A percentile compares a stretch with the other conserved stretches of the same genome.
Evolutionary conservation across 306 rosid species (phyloP).

Genomic region (Citrullus mucosospermus): DNA sequence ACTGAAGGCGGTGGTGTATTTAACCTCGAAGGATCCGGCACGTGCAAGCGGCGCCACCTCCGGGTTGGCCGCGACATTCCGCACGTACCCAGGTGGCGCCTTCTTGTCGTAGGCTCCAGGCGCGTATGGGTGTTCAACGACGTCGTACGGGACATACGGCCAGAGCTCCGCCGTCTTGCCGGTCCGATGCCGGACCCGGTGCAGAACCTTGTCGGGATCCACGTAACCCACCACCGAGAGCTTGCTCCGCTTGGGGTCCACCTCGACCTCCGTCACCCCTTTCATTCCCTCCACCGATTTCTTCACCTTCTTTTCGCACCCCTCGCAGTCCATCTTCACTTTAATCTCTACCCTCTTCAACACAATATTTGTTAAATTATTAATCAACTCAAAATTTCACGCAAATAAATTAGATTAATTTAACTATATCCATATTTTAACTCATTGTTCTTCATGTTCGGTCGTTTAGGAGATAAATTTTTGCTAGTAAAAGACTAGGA

Average conservation of each 20-base stretch:
- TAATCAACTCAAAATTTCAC: too few relatives aligned
- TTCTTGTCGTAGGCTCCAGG: slow-evolving; percentile 33
- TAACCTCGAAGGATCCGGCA: slow-evolving; percentile 27
- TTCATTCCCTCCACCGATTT: slow-evolving; percentile 36
- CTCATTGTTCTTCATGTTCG: too few relatives aligned
- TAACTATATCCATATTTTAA: too few relatives aligned
- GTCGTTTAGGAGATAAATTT: too few relatives aligned
- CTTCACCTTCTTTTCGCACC: slow-evolving; percentile 32
- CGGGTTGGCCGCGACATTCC: slow-evolving; percentile 23
- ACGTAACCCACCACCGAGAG: slow-evolving; percentile 34
- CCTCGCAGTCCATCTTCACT: slow-evolving; percentile 43
- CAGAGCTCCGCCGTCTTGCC: slow-evolving; percentile 41
- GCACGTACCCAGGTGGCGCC: slow-evolving; percentile 50
- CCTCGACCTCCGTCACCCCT: slow-evolving; percentile 29
- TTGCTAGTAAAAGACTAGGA: too few relatives aligned
- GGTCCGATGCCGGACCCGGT: slow-evolving; percentile 28
- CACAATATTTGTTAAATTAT: too few relatives aligned
- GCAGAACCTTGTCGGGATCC: slow-evolving; percentile 23
- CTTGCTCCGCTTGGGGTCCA: slow-evolving; percentile 30
- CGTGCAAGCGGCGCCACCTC: slow-evolving; percentile 23
- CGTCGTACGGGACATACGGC: slow-evolving; percentile 39
- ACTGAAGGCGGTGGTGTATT: slow-evolving; percentile 34
- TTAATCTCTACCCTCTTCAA: slow-evolving; percentile 31
- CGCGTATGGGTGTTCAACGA: slow-evolving; percentile 35
- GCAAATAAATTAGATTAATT: too few relatives aligned